Percentiles rank a stretch among this genome's conserved stretches.
These are phyloP conservation scores for Zoysia matrella DNA, from an alignment of 202 grass and related monocot genomes.

Conservation along the genomic window DNA sequence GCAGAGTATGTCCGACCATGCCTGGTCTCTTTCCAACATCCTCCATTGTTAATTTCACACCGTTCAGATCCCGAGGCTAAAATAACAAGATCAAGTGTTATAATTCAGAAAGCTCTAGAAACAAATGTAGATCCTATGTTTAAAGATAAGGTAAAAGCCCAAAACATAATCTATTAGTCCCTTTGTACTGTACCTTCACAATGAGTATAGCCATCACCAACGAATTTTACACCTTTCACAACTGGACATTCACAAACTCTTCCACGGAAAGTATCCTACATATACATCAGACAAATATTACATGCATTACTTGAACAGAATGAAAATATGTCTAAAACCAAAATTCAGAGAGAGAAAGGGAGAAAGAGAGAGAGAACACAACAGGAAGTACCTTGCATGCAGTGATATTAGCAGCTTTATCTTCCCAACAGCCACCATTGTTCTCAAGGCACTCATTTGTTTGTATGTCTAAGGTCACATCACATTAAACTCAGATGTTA, in stretches of 20 bases:
- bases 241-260: too few species aligned
- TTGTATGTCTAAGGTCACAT: conserved; percentile 68
- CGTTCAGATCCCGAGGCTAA: conserved; percentile 78
- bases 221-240: conserved; percentile 56
- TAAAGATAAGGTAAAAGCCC: not conserved
- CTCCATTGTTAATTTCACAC: conserved; percentile 72
- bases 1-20: too few species aligned
- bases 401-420: conserved; percentile 80
- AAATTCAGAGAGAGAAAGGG: not conserved
- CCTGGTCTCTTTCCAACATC: too few species aligned
- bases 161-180: not conserved
- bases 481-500: conserved; percentile 7
- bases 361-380: conserved; percentile 19
- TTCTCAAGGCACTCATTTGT: conserved; percentile 98
- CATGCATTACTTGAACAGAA: conserved; percentile 25
- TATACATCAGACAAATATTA: conserved; percentile 24
- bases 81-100: conserved; percentile 26
- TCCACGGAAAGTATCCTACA: too few species aligned
- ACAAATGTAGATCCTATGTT: not conserved
- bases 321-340: not conserved
- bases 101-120: conserved; percentile 1
- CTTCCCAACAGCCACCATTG: conserved; percentile 93
- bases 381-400: conserved; percentile 81
- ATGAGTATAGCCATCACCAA: conserved; percentile 93
- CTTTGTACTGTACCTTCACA: conserved; percentile 77